phyloP scores from a whole-genome alignment of 2,329 filamentous ascomycete genomes.

The Neopestalotiopsis sp. region DNA sequence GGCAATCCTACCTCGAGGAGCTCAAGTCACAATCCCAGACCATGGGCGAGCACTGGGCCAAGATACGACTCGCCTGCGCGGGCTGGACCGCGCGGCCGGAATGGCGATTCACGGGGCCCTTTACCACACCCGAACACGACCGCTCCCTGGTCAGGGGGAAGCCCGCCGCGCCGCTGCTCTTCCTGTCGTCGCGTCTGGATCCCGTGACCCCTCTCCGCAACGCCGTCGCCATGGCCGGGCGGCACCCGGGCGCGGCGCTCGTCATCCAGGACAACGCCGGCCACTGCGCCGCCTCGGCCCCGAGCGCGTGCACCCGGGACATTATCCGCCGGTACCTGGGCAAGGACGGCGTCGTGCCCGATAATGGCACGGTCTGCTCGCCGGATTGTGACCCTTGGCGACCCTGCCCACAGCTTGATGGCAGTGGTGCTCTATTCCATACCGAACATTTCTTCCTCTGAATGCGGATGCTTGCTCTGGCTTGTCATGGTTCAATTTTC shows the following conservation, averaged over 20 bases:
- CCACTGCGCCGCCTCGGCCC: conserved; percentile 19
- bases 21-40: conserved; percentile 34
- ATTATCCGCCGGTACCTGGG: conserved; percentile 12
- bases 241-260: conserved; percentile 24
- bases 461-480: too few relatives aligned
- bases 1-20: conserved; percentile 34
- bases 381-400: conserved; percentile 12
- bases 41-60: conserved; percentile 39
- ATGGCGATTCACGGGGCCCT: conserved; percentile 44
- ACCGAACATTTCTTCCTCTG: too few relatives aligned
- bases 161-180: conserved; percentile 48
- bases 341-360: background rate
- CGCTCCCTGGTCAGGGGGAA: conserved; percentile 32
- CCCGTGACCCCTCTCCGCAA: conserved; percentile 51
- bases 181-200: conserved; percentile 47
- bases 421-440: too few relatives aligned
- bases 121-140: conserved; percentile 22
- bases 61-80: conserved; percentile 44
- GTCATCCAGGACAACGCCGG: conserved; percentile 27
- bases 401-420: too few relatives aligned
- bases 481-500: background rate
- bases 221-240: conserved; percentile 30
- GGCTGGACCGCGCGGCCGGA: conserved; percentile 42
- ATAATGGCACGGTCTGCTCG: background rate
- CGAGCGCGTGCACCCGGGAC: conserved; percentile 18